Conservation (phyloP, 371 early-diverging fungal species). For the Racocetra persica region DNA sequence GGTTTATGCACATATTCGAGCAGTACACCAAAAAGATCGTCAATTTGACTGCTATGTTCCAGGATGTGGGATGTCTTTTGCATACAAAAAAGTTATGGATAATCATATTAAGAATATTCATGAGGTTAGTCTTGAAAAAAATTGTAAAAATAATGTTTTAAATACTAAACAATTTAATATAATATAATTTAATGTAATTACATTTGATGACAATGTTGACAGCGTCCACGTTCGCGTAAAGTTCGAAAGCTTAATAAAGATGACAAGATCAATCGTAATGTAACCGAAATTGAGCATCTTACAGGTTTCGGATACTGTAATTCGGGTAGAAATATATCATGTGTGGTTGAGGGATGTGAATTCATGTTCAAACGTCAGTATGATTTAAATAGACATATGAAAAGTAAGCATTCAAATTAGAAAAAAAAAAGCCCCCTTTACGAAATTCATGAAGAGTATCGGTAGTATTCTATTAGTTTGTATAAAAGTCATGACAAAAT, state of each 20-base stretch:
- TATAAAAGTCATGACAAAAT: no score
- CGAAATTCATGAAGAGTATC: not conserved
- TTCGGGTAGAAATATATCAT: conserved; percentile 27
- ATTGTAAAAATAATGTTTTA: not conserved
- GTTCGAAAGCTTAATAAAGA: not conserved
- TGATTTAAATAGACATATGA: conserved; percentile 36
- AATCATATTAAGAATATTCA: conserved; percentile 34
- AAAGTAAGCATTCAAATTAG: conserved; percentile 21
- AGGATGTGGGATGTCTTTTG: conserved; percentile 22
- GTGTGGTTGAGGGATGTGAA: not conserved
- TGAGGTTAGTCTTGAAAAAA: conserved; percentile 13
- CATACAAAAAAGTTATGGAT: conserved; percentile 13
- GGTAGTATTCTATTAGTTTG: no score
- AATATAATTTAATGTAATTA: no score
- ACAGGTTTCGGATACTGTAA: conserved; percentile 14
- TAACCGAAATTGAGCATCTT: conserved; percentile 27
- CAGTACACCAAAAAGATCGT: conserved; percentile 3
- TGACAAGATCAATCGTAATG: not conserved
- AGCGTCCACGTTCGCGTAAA: conserved; percentile 11
- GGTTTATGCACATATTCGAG: not conserved
- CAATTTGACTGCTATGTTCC: conserved; percentile 7
- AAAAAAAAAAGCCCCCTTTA: not conserved
- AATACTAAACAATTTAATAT: no score
- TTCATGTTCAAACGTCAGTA: conserved; percentile 32
- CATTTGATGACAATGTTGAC: no score